These are phyloP conservation scores for Sporodiniella umbellata DNA, from an alignment of 371 early-diverging fungal species.

Conservation along the genomic window DNA sequence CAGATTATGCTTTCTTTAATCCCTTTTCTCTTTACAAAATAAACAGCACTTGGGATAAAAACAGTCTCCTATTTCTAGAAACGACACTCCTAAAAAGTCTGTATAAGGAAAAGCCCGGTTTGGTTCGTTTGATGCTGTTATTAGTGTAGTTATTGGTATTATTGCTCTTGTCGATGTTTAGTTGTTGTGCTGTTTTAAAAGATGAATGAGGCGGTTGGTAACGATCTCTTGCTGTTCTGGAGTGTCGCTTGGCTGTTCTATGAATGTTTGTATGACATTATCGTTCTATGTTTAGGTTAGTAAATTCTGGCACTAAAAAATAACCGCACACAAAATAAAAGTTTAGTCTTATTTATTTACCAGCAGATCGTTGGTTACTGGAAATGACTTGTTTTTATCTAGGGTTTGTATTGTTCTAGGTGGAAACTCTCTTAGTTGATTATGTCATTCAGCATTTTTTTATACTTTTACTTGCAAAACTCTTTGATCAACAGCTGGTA, in stretches of 20 bases:
- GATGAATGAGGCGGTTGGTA: slow-evolving; percentile 3
- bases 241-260: not conserved
- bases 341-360: no score
- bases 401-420: slow-evolving; percentile 14
- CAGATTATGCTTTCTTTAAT: not conserved
- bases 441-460: not conserved
- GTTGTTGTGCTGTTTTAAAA: slow-evolving; percentile 10
- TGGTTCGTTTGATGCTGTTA: no score
- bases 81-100: no score
- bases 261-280: slow-evolving; percentile 11
- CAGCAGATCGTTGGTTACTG: slow-evolving; percentile 13
- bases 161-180: not conserved
- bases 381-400: slow-evolving; percentile 3
- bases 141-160: no score
- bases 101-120: no score
- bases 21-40: not conserved
- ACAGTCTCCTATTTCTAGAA: no score
- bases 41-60: not conserved
- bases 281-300: slow-evolving; percentile 22
- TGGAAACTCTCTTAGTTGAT: not conserved
- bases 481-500: slow-evolving; percentile 14
- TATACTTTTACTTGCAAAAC: slow-evolving; percentile 16
- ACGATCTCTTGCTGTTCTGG: slow-evolving; percentile 2
- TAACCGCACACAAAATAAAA: no score
- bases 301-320: no score